Conservation (phyloP, 2,329 filamentous ascomycete species). For the Colletotrichum godetiae region DNA sequence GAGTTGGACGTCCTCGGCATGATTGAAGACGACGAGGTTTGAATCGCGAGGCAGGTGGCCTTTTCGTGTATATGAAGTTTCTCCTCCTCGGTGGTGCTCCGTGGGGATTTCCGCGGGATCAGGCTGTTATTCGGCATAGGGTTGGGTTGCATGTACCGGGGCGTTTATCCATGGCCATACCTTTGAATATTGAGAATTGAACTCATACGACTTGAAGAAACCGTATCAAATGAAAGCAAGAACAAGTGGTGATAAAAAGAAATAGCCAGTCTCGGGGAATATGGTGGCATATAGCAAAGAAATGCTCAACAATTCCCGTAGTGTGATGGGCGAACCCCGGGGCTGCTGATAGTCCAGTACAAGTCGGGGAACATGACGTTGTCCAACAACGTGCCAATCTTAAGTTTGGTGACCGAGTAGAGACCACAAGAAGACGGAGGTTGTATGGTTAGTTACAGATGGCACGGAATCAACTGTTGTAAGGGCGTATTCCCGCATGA, state of each 20-base stretch:
- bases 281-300: background rate
- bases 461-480: background rate
- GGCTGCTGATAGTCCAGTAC: constrained; percentile 2
- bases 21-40: constrained; percentile 67
- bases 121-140: constrained; percentile 25
- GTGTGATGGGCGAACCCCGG: background rate
- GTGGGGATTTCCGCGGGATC: constrained; percentile 30
- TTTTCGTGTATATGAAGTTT: constrained; percentile 27
- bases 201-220: too few species aligned
- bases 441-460: background rate
- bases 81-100: constrained; percentile 20
- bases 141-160: constrained; percentile 27
- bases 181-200: background rate
- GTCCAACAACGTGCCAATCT: background rate
- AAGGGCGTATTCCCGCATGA: background rate
- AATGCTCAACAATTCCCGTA: constrained; percentile 17
- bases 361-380: background rate
- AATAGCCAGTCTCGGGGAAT: background rate
- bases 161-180: constrained; percentile 14
- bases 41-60: background rate
- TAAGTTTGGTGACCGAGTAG: background rate
- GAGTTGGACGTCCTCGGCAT: constrained; percentile 78
- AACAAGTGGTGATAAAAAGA: background rate
- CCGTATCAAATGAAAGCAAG: background rate
- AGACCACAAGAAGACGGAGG: background rate